Conservation (phyloP, 352 stramenopile genomes). For the Phytophthora pluvialis region DNA sequence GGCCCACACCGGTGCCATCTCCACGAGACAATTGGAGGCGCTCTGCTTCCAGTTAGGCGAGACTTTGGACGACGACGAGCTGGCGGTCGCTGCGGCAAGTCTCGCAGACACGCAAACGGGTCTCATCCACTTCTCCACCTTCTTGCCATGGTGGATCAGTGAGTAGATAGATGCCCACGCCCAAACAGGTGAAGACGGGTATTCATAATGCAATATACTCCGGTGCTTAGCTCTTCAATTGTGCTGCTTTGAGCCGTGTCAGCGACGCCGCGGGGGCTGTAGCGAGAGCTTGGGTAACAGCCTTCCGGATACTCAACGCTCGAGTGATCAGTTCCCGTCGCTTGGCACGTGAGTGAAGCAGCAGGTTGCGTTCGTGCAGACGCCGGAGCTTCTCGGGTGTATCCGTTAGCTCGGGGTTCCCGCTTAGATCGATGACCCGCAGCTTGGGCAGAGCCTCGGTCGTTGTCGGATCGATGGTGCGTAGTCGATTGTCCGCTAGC, state of each 20-base stretch:
- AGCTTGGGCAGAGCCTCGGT: slow-evolving; percentile 39
- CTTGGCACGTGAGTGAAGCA: slow-evolving; percentile 66
- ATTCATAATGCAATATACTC: slow-evolving; percentile 2
- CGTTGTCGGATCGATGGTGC: slow-evolving; percentile 32
- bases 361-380: slow-evolving; percentile 65
- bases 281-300: slow-evolving; percentile 43
- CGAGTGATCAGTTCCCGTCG: slow-evolving; percentile 67
- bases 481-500: slow-evolving; percentile 49
- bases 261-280: slow-evolving; percentile 11
- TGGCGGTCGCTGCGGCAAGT: slow-evolving; percentile 51
- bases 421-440: slow-evolving; percentile 51
- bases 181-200: too few relatives aligned
- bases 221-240: background rate
- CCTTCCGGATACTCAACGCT: slow-evolving; percentile 57
- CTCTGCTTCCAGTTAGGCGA: slow-evolving; percentile 69
- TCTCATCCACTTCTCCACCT: slow-evolving; percentile 69
- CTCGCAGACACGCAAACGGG: slow-evolving; percentile 57
- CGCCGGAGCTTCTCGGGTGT: slow-evolving; percentile 62
- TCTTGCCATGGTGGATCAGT: slow-evolving; percentile 69
- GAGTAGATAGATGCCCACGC: slow-evolving; percentile 39
- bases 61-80: slow-evolving; percentile 63
- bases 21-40: slow-evolving; percentile 57
- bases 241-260: slow-evolving; percentile 15
- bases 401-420: slow-evolving; percentile 42
- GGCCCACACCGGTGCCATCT: slow-evolving; percentile 56